Conservation (phyloP, 441 rosid genomes). For the Rhodomyrtus psidioides region DNA sequence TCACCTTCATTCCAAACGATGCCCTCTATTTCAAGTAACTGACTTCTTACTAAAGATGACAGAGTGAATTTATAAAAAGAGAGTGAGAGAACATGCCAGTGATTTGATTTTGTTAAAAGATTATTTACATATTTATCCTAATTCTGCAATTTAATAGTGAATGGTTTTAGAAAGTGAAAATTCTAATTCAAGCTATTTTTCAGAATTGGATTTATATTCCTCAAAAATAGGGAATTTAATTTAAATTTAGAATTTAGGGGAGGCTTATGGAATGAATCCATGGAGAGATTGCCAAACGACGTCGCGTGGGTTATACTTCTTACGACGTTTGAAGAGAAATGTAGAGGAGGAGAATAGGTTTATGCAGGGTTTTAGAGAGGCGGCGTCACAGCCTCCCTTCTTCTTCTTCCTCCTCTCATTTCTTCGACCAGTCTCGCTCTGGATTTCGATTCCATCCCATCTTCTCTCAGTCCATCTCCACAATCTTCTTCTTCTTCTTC, state of each 20-base stretch:
- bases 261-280: neutral
- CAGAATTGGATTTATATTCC: neutral
- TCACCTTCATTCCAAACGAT: too few species aligned
- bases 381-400: constrained; percentile 17
- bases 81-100: neutral
- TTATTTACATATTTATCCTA: neutral
- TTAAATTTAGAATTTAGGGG: neutral
- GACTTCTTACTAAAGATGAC: neutral
- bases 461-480: neutral
- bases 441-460: neutral
- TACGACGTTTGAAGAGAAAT: neutral
- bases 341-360: constrained; percentile 6
- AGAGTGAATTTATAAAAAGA: too few species aligned
- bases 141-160: neutral
- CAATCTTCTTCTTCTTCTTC: neutral
- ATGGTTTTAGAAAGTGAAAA: neutral
- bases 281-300: neutral
- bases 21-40: too few species aligned
- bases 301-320: neutral
- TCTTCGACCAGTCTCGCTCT: neutral
- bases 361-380: constrained; percentile 68
- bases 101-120: neutral
- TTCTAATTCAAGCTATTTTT: neutral
- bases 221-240: neutral
- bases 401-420: neutral